A percentile compares a stretch with the other conserved stretches of the same genome.
Conservation (phyloP, 2,329 filamentous ascomycete genomes). For the Blastomyces silverae region DNA sequence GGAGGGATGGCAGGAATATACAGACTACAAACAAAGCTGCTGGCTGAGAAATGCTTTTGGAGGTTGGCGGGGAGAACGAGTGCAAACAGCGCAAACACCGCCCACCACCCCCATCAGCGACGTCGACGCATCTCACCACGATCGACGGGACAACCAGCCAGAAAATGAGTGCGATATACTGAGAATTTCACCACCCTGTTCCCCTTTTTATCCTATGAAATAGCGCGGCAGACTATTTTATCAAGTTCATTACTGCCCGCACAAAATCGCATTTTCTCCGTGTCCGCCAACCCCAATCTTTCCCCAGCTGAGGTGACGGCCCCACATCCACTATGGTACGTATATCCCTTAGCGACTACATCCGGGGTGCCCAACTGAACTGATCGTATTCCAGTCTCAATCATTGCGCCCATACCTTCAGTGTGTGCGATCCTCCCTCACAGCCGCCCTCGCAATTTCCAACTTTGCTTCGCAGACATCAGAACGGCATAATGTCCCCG, state of each 20-base stretch:
- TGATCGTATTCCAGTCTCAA: conserved; percentile 61
- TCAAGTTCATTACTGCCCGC: neutral
- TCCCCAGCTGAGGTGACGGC: neutral
- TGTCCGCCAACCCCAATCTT: neutral
- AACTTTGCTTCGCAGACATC: conserved; percentile 97
- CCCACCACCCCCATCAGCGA: conserved; percentile 12
- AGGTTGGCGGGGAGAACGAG: conserved; percentile 14
- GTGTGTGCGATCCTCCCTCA: conserved; percentile 90
- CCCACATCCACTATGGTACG: conserved; percentile 21
- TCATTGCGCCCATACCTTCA: conserved; percentile 93
- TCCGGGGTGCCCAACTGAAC: conserved; percentile 14
- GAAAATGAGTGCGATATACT: neutral
- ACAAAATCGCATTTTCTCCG: neutral
- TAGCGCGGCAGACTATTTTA: neutral
- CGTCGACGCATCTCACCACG: conserved; percentile 17
- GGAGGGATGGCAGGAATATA: neutral
- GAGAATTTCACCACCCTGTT: neutral
- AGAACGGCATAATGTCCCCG: conserved; percentile 95
- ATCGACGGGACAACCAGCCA: conserved; percentile 15
- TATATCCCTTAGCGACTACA: neutral
- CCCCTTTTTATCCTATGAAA: neutral
- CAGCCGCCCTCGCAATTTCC: conserved; percentile 83
- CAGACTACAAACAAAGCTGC: neutral
- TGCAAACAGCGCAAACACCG: conserved; percentile 34
- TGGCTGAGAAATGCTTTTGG: neutral